These are phyloP conservation scores for Teratosphaeria viscida DNA, from an alignment of 2,329 filamentous ascomycete species.

Conservation along the genomic window DNA sequence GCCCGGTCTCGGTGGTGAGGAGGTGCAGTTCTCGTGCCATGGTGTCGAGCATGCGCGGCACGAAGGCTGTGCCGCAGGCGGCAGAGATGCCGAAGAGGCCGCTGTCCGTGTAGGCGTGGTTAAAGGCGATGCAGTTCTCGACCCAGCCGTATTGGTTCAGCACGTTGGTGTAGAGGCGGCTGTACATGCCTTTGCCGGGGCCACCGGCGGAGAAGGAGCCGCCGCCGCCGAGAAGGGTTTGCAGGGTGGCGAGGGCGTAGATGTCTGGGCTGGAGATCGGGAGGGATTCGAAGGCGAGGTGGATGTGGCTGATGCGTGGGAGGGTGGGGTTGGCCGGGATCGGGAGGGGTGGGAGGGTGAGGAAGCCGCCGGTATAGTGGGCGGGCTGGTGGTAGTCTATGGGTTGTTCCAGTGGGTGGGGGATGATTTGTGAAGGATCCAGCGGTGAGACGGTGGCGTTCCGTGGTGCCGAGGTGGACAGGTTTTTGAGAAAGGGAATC, in stretches of 20 bases:
- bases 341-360: constrained; percentile 71
- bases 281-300: constrained; percentile 89
- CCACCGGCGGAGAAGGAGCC: constrained; percentile 95
- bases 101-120: constrained; percentile 93
- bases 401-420: constrained; percentile 33
- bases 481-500: constrained; percentile 81
- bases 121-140: constrained; percentile 90
- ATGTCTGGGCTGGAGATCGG: constrained; percentile 87
- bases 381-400: constrained; percentile 55
- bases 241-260: constrained; percentile 88
- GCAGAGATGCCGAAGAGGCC: constrained; percentile 91
- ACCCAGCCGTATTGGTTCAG: constrained; percentile 98
- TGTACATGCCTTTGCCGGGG: constrained; percentile 98
- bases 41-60: constrained; percentile 78
- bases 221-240: constrained; percentile 89
- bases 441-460: constrained; percentile 49
- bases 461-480: constrained; percentile 62
- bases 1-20: constrained; percentile 66
- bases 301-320: constrained; percentile 80
- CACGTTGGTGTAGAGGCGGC: constrained; percentile 91
- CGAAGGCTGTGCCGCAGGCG: constrained; percentile 68
- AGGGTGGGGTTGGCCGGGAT: constrained; percentile 66
- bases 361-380: constrained; percentile 88
- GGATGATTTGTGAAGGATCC: constrained; percentile 35
- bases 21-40: constrained; percentile 84